Evolutionary conservation across 768 basidiomycete species (phyloP).

Genomic region (Calocera viscosa): DNA sequence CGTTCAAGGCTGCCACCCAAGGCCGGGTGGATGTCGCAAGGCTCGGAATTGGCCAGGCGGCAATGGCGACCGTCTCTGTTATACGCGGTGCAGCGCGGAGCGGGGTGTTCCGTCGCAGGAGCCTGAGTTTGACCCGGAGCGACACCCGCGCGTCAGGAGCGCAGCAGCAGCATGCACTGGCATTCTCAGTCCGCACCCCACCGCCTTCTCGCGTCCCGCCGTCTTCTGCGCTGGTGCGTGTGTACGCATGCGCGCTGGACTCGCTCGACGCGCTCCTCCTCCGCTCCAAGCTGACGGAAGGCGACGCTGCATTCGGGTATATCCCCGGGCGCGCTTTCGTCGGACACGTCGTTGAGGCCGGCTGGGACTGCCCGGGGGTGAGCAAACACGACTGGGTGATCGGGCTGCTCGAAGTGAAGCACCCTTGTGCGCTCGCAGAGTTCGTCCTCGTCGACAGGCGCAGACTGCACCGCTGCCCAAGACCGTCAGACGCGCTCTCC

Average conservation of each 20-base stretch:
- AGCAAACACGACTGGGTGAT: slow-evolving; percentile 78
- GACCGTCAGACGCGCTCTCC: slow-evolving; percentile 28
- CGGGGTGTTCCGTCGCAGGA: background rate
- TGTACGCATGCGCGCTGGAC: slow-evolving; percentile 81
- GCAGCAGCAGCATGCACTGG: slow-evolving; percentile 28
- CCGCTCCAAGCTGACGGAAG: slow-evolving; percentile 32
- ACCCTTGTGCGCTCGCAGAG: slow-evolving; percentile 82
- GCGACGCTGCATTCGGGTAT: slow-evolving; percentile 40
- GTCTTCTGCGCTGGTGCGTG: slow-evolving; percentile 65
- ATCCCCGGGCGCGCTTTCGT: slow-evolving; percentile 82
- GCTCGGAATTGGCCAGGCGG: slow-evolving; percentile 68
- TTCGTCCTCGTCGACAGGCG: slow-evolving; percentile 75
- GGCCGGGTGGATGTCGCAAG: slow-evolving; percentile 50
- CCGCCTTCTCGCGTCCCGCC: slow-evolving; percentile 65
- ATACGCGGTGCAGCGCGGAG: slow-evolving; percentile 16
- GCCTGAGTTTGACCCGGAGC: slow-evolving; percentile 4
- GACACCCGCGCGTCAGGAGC: slow-evolving; percentile 18
- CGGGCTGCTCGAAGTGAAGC: slow-evolving; percentile 63
- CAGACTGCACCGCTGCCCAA: slow-evolving; percentile 44
- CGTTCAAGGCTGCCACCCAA: slow-evolving; percentile 15
- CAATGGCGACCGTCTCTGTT: slow-evolving; percentile 66
- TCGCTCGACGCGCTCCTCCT: slow-evolving; percentile 57
- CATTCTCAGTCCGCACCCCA: slow-evolving; percentile 55
- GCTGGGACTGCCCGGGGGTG: slow-evolving; percentile 61
- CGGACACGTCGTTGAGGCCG: slow-evolving; percentile 68